Conservation (phyloP, 495 filamentous ascomycete genomes). For the Ramalina intermedia region DNA sequence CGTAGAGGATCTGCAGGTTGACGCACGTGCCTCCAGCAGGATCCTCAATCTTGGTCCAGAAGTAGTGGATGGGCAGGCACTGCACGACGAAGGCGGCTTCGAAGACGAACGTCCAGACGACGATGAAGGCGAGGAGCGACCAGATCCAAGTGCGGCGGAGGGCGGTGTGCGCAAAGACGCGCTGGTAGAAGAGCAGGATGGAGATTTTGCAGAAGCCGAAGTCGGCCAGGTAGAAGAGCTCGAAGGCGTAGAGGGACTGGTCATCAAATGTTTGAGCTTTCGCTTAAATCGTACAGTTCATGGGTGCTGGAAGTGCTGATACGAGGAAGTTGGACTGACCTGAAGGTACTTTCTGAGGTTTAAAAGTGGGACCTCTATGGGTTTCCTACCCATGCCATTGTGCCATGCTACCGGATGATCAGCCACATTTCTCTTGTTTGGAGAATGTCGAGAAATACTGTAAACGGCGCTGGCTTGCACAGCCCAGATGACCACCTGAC, state of each 20-base stretch:
- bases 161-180: not conserved
- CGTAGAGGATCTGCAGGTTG: not conserved
- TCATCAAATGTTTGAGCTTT: not conserved
- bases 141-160: not conserved
- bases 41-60: slow-evolving; percentile 1
- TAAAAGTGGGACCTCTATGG: not conserved
- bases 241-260: slow-evolving; percentile 1
- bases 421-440: too few species aligned
- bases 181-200: slow-evolving; percentile 1
- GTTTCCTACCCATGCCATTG: not conserved
- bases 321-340: not conserved
- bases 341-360: not conserved
- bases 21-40: not conserved
- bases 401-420: not conserved
- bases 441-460: too few species aligned
- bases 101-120: not conserved
- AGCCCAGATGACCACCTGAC: too few species aligned
- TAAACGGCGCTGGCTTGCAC: too few species aligned
- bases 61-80: not conserved
- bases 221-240: slow-evolving; percentile 1
- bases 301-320: not conserved
- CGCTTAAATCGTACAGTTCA: too few species aligned
- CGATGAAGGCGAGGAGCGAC: not conserved
- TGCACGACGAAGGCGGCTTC: not conserved
- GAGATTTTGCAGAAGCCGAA: not conserved